Conservation (phyloP, 2,329 filamentous ascomycete species). For the Xylariales sp. region DNA sequence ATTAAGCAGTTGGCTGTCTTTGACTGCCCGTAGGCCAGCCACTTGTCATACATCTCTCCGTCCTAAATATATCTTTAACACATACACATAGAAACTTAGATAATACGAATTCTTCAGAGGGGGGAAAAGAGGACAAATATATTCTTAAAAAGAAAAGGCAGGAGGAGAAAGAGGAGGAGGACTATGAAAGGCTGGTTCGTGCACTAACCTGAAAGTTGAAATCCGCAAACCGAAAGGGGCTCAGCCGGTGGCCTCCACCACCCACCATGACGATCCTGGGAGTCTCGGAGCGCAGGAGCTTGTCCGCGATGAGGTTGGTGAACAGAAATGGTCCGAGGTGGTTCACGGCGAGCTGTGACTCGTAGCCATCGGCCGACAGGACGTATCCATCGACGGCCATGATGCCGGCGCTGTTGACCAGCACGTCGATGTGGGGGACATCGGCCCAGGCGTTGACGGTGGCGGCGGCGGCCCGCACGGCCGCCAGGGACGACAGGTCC, state of each 20-base stretch:
- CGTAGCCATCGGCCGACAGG: conserved; percentile 30
- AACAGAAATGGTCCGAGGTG: conserved; percentile 32
- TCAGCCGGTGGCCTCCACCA: conserved; percentile 36
- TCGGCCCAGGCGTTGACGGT: conserved; percentile 27
- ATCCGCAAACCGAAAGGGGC: conserved; percentile 35
- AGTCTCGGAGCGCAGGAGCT: conserved; percentile 16
- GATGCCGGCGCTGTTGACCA: conserved; percentile 35
- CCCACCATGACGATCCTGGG: conserved; percentile 35
- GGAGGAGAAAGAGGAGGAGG: too few species aligned
- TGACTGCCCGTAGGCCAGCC: conserved; percentile 31
- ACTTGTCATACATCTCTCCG: conserved; percentile 19
- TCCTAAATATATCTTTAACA: too few species aligned
- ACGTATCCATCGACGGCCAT: conserved; percentile 29
- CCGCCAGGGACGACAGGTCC: conserved; percentile 1
- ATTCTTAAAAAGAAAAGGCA: too few species aligned
- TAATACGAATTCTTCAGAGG: too few species aligned
- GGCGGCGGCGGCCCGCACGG: conserved; percentile 25
- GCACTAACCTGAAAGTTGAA: conserved; percentile 34
- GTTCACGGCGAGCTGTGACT: conserved; percentile 30
- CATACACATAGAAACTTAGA: too few species aligned
- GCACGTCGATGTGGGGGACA: conserved; percentile 22
- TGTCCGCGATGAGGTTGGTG: conserved; percentile 30
- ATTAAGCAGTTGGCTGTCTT: conserved; percentile 31
- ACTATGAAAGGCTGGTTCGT: not conserved
- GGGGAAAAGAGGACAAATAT: too few species aligned